Evolutionary conservation across 2,329 filamentous ascomycete species (phyloP), one percentile per base, ranked within the genome.

Genomic region (Alternaria incomplexa): DNA sequence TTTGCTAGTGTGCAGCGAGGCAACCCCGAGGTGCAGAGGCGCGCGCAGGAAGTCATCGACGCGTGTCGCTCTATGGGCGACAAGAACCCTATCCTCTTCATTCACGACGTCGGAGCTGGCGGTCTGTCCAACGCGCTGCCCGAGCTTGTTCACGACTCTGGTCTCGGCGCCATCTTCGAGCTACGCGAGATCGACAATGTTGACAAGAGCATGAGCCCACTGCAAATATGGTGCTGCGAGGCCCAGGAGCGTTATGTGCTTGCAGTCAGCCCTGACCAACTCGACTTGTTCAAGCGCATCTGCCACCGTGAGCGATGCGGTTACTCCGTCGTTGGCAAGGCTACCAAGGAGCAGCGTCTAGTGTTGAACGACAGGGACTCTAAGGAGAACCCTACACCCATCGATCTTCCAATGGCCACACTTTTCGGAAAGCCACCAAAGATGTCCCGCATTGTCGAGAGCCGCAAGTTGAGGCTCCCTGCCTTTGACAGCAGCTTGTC

Each of bases 211-310:
- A 95, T 99, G 91, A 97, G 93, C 74, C 96, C 96, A 20, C 87
- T 99, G 61, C 93, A 98, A 78, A 97, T 99, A 50, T 98, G 95
- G 94, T 97, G 96, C 80, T 97, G 95, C 73, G 95, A 98, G 79
- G 93, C 96, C 0, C 96, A 99, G 78, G 96, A 99, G 81, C 88
- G 96, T 78, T 99, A 99, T 74, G 96, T 99, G 8, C 84, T 99
- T 73, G 90, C 96, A 9, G 89, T 99, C 65, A 93, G 94, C 64
- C 88, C 89, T 55, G 90, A 96, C 20, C 86, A 89, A 56, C 87
- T 98, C 74, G 93, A 95, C 73, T 83, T 84, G 22, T 91, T 91
- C 80, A 86, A 85, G 68, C 82, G 89, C 81, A 85, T 99, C 71
- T 85, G 83, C 79, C 87, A 90, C 66, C 88, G 96, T 77, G 96